Evolutionary conservation across 2,329 filamentous ascomycete genomes (phyloP).

Genomic region (Colletotrichum nymphaeae): DNA sequence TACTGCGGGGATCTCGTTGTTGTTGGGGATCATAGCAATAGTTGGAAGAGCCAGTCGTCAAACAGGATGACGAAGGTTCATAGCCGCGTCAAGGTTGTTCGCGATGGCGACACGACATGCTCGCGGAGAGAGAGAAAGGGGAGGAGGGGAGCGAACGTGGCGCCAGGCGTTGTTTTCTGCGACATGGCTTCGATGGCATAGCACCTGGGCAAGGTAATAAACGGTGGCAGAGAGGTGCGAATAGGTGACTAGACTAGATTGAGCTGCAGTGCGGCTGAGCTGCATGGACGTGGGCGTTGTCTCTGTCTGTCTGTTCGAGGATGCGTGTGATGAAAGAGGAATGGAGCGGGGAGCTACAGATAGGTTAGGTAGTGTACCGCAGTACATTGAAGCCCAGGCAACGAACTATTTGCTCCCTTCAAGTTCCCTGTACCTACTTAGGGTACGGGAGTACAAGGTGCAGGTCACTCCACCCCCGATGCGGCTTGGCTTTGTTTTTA

Average conservation of each 20-base stretch:
- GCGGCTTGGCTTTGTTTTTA: slow-evolving; percentile 31
- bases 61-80: background rate
- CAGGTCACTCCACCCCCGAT: slow-evolving; percentile 1
- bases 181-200: slow-evolving; percentile 19
- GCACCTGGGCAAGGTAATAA: background rate
- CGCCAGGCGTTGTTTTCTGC: slow-evolving; percentile 27
- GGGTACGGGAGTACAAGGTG: background rate
- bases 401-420: background rate
- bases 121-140: background rate
- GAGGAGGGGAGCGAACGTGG: slow-evolving; percentile 16
- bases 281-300: background rate
- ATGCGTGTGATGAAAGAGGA: background rate
- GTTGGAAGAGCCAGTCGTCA: slow-evolving; percentile 1
- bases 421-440: no score
- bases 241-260: slow-evolving; percentile 23
- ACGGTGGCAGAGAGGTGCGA: slow-evolving; percentile 1
- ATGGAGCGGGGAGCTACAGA: background rate
- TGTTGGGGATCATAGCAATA: background rate
- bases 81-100: background rate
- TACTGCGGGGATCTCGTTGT: background rate
- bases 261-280: slow-evolving; percentile 32
- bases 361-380: background rate
- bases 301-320: background rate
- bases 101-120: background rate
- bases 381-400: background rate